Conservation (phyloP, 345 rosid genomes). For the Microcos paniculata region DNA sequence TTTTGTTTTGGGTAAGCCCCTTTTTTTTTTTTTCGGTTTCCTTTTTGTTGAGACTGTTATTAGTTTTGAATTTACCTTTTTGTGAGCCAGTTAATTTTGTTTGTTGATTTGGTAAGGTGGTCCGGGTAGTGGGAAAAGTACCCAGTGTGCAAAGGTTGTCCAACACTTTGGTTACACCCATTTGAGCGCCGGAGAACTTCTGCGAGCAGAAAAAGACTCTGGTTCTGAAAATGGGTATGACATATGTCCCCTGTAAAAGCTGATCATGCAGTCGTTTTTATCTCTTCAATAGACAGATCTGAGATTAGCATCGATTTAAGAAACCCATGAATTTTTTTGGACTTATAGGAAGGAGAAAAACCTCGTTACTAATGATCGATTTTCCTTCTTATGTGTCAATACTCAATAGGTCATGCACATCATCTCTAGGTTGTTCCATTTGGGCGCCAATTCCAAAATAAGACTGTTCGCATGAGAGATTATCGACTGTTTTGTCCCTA, state of each 20-base stretch:
- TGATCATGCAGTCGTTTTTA: not conserved
- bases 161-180: slow-evolving; percentile 68
- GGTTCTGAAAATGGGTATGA: slow-evolving; percentile 79
- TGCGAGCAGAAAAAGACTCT: slow-evolving; percentile 60
- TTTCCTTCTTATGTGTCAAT: not conserved
- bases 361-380: not conserved
- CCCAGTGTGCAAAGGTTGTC: slow-evolving; percentile 69
- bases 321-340: not conserved
- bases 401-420: not conserved
- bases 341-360: not conserved
- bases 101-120: slow-evolving; percentile 55
- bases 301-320: not conserved
- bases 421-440: not conserved
- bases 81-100: not conserved
- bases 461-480: not conserved
- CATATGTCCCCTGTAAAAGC: not conserved
- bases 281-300: not conserved
- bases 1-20: slow-evolving; percentile 77
- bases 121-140: slow-evolving; percentile 91
- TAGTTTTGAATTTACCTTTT: not conserved
- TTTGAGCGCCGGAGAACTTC: slow-evolving; percentile 87
- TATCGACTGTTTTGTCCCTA: not conserved
- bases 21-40: not conserved
- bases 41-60: not conserved
- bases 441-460: not conserved